Evolutionary conservation across 1,284 basidiomycete species (phyloP).

Genomic region (Xerocomus nothofagi): DNA sequence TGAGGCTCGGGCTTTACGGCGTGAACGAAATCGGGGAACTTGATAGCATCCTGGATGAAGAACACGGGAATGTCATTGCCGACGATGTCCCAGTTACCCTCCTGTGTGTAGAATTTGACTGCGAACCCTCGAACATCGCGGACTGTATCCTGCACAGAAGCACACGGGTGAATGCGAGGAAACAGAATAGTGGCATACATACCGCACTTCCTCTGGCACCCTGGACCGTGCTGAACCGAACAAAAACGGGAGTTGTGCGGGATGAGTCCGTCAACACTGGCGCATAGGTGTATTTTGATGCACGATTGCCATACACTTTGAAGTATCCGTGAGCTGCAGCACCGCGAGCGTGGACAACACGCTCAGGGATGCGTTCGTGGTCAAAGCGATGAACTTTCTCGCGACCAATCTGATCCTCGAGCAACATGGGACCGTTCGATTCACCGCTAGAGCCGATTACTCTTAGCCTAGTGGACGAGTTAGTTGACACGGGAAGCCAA

Average conservation of each 20-base stretch:
- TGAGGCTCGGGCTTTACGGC: slow-evolving; percentile 81
- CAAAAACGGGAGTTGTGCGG: slow-evolving; percentile 70
- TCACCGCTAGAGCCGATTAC: slow-evolving; percentile 42
- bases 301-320: slow-evolving; percentile 64
- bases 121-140: slow-evolving; percentile 87
- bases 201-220: slow-evolving; percentile 74
- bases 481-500: slow-evolving; percentile 5
- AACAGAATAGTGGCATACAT: slow-evolving; percentile 6
- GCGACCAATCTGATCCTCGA: slow-evolving; percentile 67
- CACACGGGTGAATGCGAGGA: not conserved
- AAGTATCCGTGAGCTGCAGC: slow-evolving; percentile 81
- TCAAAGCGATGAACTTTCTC: slow-evolving; percentile 79
- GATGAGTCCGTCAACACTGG: slow-evolving; percentile 71
- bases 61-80: slow-evolving; percentile 80
- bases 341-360: slow-evolving; percentile 76
- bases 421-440: slow-evolving; percentile 51
- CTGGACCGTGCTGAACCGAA: slow-evolving; percentile 82
- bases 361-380: slow-evolving; percentile 86
- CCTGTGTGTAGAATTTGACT: slow-evolving; percentile 75
- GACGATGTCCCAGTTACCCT: slow-evolving; percentile 84
- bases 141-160: slow-evolving; percentile 58
- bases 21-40: slow-evolving; percentile 83
- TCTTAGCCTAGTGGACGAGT: slow-evolving; percentile 47
- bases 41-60: slow-evolving; percentile 83
- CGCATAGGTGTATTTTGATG: slow-evolving; percentile 65